Percentiles rank a stretch among this genome's conserved stretches.
Evolutionary conservation across 345 rosid species (phyloP).

Genomic region (Trapa incisa): DNA sequence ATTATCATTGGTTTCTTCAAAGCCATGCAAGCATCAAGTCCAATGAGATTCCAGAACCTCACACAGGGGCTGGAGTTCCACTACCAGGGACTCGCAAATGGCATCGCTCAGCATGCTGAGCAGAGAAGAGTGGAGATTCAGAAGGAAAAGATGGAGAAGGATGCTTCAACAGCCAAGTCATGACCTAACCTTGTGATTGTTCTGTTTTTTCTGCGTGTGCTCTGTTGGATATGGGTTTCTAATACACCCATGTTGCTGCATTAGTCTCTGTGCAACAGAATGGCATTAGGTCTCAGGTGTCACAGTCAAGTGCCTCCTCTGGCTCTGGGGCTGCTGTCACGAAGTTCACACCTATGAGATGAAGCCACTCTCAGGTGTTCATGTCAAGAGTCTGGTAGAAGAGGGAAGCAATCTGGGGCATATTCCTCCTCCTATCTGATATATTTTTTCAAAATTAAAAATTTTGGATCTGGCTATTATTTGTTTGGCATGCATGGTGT

Average conservation of each 20-base stretch:
- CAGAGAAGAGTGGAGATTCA: conserved; percentile 82
- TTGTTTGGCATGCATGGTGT: neutral
- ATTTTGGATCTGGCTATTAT: neutral
- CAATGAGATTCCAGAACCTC: conserved; percentile 71
- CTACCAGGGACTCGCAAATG: conserved; percentile 80
- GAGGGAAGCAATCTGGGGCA: neutral
- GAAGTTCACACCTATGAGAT: neutral
- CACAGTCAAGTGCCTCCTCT: neutral
- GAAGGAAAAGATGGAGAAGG: conserved; percentile 76
- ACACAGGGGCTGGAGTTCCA: conserved; percentile 69
- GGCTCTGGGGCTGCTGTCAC: neutral
- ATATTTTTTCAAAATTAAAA: too few relatives aligned
- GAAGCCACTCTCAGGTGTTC: neutral
- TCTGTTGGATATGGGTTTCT: neutral
- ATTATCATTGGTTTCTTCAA: conserved; percentile 6
- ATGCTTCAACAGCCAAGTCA: conserved; percentile 31
- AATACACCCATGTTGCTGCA: neutral
- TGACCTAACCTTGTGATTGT: conserved; percentile 11
- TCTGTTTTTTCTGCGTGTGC: neutral
- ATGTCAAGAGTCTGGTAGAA: neutral
- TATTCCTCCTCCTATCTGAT: neutral
- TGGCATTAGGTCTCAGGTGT: neutral
- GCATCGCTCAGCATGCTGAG: conserved; percentile 90
- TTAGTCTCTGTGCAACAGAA: neutral
- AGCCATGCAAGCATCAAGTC: conserved; percentile 75